Conservation (phyloP, 2,329 filamentous ascomycete genomes). For the Calonectria hawksworthii region DNA sequence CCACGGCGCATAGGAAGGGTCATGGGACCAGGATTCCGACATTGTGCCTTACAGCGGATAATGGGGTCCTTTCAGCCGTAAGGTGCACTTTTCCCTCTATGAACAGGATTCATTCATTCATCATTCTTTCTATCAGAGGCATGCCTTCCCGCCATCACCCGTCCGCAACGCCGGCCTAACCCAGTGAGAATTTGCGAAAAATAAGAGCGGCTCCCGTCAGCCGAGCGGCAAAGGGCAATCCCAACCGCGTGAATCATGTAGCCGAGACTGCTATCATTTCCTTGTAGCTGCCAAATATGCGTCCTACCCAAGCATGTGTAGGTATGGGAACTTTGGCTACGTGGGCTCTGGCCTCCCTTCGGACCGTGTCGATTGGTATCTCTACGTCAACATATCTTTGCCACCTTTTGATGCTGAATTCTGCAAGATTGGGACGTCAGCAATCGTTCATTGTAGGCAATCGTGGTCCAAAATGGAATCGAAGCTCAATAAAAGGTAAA, state of each 20-base stretch:
- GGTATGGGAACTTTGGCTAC: background rate
- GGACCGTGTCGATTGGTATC: background rate
- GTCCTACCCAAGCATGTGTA: background rate
- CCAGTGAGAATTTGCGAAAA: background rate
- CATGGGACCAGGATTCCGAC: background rate
- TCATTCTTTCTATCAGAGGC: background rate
- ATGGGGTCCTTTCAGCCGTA: background rate
- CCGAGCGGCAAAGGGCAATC: background rate
- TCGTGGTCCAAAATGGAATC: background rate
- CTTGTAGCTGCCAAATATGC: background rate
- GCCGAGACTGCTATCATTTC: background rate
- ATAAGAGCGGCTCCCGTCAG: background rate
- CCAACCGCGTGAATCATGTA: background rate
- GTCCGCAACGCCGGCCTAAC: background rate
- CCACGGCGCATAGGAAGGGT: background rate
- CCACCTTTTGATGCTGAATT: slow-evolving; percentile 9
- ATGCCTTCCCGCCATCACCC: background rate
- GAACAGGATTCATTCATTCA: background rate
- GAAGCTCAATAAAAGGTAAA: background rate
- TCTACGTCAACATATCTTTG: background rate
- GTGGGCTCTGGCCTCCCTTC: background rate
- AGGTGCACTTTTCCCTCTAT: background rate
- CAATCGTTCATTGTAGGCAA: background rate
- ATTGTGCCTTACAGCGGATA: background rate
- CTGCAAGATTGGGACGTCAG: background rate